These are phyloP conservation scores for Phoenix roebelenii DNA, from an alignment of 176 grass and related monocot genomes.

Conservation along the genomic window DNA sequence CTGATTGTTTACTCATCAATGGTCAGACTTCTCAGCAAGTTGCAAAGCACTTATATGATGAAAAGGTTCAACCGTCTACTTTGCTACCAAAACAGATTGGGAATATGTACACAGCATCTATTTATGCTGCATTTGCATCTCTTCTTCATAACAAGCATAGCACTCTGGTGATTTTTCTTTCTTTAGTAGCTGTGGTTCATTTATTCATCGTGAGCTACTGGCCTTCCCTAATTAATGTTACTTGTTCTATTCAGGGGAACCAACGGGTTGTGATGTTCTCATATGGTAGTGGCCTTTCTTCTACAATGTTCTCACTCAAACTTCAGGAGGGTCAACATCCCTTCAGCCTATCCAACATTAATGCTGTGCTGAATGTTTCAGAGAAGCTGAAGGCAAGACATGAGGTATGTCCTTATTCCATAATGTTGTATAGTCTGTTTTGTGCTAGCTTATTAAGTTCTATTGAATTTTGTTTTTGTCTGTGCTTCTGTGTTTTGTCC, in stretches of 20 bases:
- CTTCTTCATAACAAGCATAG: slow-evolving; percentile 53
- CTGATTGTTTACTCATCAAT: slow-evolving; percentile 9
- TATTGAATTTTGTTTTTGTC: too few species aligned
- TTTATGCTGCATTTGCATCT: slow-evolving; percentile 65
- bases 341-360: too few species aligned
- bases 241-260: slow-evolving; percentile 18
- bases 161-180: slow-evolving; percentile 43
- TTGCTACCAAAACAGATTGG: slow-evolving; percentile 69
- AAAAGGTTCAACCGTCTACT: slow-evolving; percentile 70
- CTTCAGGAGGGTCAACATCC: too few species aligned
- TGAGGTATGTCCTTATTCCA: neutral
- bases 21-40: slow-evolving; percentile 88
- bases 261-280: too few species aligned
- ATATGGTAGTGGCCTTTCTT: too few species aligned
- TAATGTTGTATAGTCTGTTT: neutral
- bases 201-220: neutral
- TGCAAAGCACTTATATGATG: slow-evolving; percentile 65
- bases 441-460: too few species aligned
- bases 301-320: too few species aligned
- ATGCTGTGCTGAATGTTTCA: too few species aligned
- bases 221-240: slow-evolving; percentile 18
- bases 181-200: slow-evolving; percentile 16
- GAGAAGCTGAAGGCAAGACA: too few species aligned
- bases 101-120: slow-evolving; percentile 78
- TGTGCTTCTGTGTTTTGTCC: too few species aligned